Evolutionary conservation across 2,329 filamentous ascomycete genomes (phyloP).

Genomic region (Botrytis fabae): DNA sequence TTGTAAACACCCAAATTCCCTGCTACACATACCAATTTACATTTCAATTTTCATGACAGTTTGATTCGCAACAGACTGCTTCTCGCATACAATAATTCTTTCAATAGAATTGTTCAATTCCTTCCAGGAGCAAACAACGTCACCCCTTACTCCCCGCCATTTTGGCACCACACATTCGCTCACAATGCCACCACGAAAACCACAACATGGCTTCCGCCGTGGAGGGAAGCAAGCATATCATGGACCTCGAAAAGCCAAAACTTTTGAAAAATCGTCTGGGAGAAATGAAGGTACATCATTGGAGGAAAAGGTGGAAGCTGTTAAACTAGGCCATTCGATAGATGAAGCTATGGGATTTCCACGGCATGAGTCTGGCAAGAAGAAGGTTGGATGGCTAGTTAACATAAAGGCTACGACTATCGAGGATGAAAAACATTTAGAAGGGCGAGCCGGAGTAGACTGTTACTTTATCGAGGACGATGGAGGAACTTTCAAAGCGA

Average conservation of each 20-base stretch:
- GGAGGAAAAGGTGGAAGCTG: constrained; percentile 89
- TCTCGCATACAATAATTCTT: constrained; percentile 32
- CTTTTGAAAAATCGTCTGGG: constrained; percentile 73
- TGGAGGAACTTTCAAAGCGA: constrained; percentile 85
- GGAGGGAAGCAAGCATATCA: constrained; percentile 68
- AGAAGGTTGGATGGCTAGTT: constrained; percentile 85
- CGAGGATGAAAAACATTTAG: constrained; percentile 78
- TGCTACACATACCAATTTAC: neutral
- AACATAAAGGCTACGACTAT: constrained; percentile 91
- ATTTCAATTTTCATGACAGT: neutral
- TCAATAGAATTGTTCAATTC: constrained; percentile 34
- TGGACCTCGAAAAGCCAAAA: constrained; percentile 68
- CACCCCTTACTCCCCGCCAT: constrained; percentile 1
- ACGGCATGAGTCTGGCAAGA: constrained; percentile 84
- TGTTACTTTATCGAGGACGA: constrained; percentile 96
- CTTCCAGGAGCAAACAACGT: constrained; percentile 18
- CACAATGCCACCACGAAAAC: constrained; percentile 60
- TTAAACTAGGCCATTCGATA: constrained; percentile 79
- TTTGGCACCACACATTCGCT: constrained; percentile 18
- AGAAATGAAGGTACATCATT: constrained; percentile 83
- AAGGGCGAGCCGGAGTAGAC: constrained; percentile 86
- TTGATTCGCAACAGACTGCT: neutral
- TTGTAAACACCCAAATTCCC: constrained; percentile 6
- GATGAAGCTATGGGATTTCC: constrained; percentile 95
- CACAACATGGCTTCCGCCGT: constrained; percentile 66